phyloP scores from a whole-genome alignment of 371 early-diverging fungal genomes.

The Chytridium lagenaria region DNA sequence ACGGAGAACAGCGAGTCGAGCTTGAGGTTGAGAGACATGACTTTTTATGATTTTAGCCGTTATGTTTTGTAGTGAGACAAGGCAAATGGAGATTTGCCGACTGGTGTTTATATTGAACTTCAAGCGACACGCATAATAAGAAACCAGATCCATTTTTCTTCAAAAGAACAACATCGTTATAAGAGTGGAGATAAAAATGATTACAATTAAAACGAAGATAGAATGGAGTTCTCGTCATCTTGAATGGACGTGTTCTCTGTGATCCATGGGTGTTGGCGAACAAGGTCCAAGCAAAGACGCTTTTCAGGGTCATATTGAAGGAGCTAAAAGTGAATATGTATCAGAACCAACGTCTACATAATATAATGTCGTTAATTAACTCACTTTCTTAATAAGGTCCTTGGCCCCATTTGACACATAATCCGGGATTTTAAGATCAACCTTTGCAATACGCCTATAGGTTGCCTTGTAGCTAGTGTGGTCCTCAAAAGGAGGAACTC shows the following conservation, averaged over 20 bases:
- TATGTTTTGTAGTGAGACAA: background rate
- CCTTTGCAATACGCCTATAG: constrained; percentile 82
- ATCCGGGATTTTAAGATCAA: constrained; percentile 84
- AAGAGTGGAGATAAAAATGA: background rate
- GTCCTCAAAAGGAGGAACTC: constrained; percentile 96
- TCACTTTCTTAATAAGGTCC: constrained; percentile 85
- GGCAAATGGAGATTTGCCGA: background rate
- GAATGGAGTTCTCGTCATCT: constrained; percentile 2
- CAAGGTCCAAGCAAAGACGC: constrained; percentile 75
- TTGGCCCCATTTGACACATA: constrained; percentile 83
- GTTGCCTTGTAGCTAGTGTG: constrained; percentile 69
- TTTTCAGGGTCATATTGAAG: constrained; percentile 76
- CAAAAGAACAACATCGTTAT: no score
- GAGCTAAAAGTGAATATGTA: constrained; percentile 54
- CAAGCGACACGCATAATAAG: no score
- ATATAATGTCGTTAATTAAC: constrained; percentile 23
- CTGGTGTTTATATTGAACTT: background rate
- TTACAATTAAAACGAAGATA: background rate
- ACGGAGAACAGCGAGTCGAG: constrained; percentile 73
- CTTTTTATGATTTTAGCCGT: constrained; percentile 8
- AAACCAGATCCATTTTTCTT: no score
- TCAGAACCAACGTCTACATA: background rate
- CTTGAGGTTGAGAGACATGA: constrained; percentile 58
- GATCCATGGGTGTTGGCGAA: constrained; percentile 85
- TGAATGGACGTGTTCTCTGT: background rate